A percentile compares a stretch with the other conserved stretches of the same genome.
phyloP scores from a whole-genome alignment of 495 filamentous ascomycete genomes.

The Hypoxylon fragiforme region DNA sequence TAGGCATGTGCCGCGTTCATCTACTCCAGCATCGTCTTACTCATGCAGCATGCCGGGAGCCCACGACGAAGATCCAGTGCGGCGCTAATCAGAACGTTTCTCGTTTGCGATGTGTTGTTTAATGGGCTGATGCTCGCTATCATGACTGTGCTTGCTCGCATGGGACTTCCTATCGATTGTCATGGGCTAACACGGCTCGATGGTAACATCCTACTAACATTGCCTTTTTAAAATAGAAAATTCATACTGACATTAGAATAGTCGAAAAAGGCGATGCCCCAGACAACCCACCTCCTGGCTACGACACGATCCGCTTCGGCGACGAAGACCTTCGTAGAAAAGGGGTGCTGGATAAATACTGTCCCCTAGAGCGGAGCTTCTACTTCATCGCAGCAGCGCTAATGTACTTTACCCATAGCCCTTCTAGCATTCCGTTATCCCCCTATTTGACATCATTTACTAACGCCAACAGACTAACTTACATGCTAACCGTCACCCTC shows the following conservation, averaged over 20 bases:
- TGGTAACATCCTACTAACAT: conserved; percentile 15
- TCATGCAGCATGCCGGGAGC: conserved; percentile 36
- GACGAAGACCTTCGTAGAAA: conserved; percentile 11
- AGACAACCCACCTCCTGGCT: conserved; percentile 13
- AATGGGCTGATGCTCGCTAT: conserved; percentile 36
- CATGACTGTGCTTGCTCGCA: conserved; percentile 38
- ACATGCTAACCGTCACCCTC: conserved; percentile 40
- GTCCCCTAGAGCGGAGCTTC: conserved; percentile 40
- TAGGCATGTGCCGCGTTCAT: conserved; percentile 40
- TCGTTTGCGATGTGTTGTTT: conserved; percentile 38
- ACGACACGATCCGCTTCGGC: conserved; percentile 37
- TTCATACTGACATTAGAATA: conserved; percentile 5
- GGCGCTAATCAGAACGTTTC: conserved; percentile 29
- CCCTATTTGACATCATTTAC: neutral
- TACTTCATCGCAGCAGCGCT: conserved; percentile 39
- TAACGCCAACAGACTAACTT: conserved; percentile 40
- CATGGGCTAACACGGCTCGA: conserved; percentile 37
- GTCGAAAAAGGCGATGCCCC: conserved; percentile 5
- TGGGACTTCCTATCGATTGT: conserved; percentile 43
- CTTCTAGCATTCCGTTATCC: too few species aligned
- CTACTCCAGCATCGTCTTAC: conserved; percentile 41
- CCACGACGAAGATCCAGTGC: conserved; percentile 30
- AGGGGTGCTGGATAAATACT: conserved; percentile 42
- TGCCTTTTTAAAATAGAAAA: neutral
- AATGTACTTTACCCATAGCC: conserved; percentile 31